Evolutionary conservation across 495 filamentous ascomycete genomes (phyloP).

Genomic region (Penicillium daleae): DNA sequence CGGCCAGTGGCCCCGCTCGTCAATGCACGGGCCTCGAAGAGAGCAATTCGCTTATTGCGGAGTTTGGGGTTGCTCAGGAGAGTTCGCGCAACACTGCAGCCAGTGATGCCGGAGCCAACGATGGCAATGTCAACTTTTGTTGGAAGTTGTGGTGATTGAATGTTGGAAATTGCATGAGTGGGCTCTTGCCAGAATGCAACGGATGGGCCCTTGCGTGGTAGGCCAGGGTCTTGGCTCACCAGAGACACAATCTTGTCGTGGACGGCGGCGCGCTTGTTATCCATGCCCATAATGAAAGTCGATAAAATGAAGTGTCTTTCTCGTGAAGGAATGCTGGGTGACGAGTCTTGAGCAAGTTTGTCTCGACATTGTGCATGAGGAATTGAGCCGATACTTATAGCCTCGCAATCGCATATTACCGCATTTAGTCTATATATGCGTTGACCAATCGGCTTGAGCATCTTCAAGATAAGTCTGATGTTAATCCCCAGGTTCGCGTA

Average conservation of each 20-base stretch:
- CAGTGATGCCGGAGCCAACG: conserved; percentile 15
- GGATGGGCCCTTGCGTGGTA: conserved; percentile 8
- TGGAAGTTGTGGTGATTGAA: conserved; percentile 10
- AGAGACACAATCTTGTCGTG: conserved; percentile 1
- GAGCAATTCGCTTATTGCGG: conserved; percentile 8
- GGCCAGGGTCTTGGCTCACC: conserved; percentile 9
- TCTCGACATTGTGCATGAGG: background rate
- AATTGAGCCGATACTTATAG: background rate
- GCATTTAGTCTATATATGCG: background rate
- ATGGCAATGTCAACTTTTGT: conserved; percentile 12
- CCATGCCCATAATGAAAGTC: background rate
- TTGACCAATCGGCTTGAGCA: background rate
- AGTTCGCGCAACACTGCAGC: conserved; percentile 7
- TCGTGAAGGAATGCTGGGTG: background rate
- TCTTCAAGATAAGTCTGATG: background rate
- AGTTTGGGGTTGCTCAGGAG: background rate
- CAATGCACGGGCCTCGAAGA: conserved; percentile 11
- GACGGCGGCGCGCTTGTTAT: background rate
- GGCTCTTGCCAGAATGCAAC: conserved; percentile 17
- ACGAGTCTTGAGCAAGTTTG: background rate
- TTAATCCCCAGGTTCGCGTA: background rate
- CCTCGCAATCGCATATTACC: background rate
- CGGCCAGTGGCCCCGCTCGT: conserved; percentile 11
- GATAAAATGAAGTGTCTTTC: background rate
- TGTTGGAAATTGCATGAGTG: background rate